Percentiles rank a stretch among this genome's conserved stretches.
phyloP scores from a whole-genome alignment of 163 green algal species.

The Picocystis sp. region DNA sequence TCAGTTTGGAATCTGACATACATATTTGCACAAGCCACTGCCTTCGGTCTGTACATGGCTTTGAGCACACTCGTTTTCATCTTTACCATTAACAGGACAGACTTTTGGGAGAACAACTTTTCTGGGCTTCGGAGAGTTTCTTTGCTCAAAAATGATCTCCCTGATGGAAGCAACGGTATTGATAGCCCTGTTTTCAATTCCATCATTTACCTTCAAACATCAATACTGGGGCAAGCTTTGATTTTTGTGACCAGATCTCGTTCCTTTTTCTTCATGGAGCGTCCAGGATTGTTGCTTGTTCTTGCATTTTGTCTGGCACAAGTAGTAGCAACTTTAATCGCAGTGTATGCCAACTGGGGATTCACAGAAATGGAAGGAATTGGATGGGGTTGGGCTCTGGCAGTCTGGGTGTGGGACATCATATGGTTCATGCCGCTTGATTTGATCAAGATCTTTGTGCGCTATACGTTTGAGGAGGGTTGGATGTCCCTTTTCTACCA shows the following conservation, averaged over 20 bases:
- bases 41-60: conserved; percentile 14
- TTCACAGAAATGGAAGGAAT: conserved; percentile 7
- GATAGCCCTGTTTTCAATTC: not conserved
- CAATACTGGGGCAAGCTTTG: conserved; percentile 17
- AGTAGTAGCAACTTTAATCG: conserved; percentile 16
- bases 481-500: no score
- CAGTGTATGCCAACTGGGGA: conserved; percentile 20
- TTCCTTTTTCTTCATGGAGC: conserved; percentile 17
- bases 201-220: conserved; percentile 13
- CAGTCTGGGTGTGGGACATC: conserved; percentile 13
- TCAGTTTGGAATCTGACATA: conserved; percentile 17
- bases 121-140: no score
- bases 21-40: conserved; percentile 12
- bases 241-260: conserved; percentile 22
- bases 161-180: no score
- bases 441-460: conserved; percentile 16
- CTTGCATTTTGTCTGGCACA: conserved; percentile 14
- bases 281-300: conserved; percentile 13
- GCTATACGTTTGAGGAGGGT: not conserved
- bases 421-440: conserved; percentile 19
- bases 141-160: no score
- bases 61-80: conserved; percentile 18
- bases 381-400: conserved; percentile 16
- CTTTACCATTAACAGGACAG: conserved; percentile 11
- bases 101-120: conserved; percentile 12